Base-by-base conservation (phyloP, 345 rosid species). In the Syzygium aqueum region DNA sequence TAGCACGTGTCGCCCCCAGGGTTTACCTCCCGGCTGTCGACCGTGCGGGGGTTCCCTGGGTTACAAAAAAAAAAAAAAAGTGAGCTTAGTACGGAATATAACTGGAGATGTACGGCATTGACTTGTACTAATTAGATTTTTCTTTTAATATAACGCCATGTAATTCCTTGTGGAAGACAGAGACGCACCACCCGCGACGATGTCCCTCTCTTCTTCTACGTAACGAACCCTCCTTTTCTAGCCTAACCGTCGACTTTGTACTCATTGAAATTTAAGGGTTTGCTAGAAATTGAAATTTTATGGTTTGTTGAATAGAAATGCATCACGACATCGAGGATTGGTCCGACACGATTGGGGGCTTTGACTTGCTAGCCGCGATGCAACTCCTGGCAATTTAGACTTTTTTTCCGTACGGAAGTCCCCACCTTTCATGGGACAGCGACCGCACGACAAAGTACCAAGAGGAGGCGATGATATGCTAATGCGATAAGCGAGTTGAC, bases 11-110 rank as follows among this genome's bases (percentile, higher is more conserved):
- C n/a, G n/a, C n/a, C n/a, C n/a, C n/a, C n/a, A n/a, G n/a, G n/a
- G n/a, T n/a, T n/a, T n/a, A n/a, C n/a, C n/a, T n/a, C n/a, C n/a
- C n/a, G n/a, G n/a, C n/a, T n/a, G n/a, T n/a, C n/a, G n/a, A n/a
- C n/a, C n/a, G n/a, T n/a, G n/a, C n/a, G n/a, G n/a, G n/a, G n/a
- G n/a, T n/a, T n/a, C n/a, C n/a, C n/a, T n/a, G n/a, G n/a, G n/a
- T n/a, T n/a, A n/a, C n/a, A 21, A 17, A 53, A 17, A 14, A 16
- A 30, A 15, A 4, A 8, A 9, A 10, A 30, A 30, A 0, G 37
- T 11, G 6, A 30, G 23, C 12, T 67, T 3, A 2, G 25, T 33
- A 33, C 7, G 22, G 6, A 65, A 4, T 33, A 4, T 9, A 73
- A 16, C 13, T 5, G 23, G 77, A 65, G 77, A 19, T 8, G 43